These are phyloP conservation scores for Rhododendron griersonianum DNA, from an alignment of 148 eudicot species.

Conservation along the genomic window DNA sequence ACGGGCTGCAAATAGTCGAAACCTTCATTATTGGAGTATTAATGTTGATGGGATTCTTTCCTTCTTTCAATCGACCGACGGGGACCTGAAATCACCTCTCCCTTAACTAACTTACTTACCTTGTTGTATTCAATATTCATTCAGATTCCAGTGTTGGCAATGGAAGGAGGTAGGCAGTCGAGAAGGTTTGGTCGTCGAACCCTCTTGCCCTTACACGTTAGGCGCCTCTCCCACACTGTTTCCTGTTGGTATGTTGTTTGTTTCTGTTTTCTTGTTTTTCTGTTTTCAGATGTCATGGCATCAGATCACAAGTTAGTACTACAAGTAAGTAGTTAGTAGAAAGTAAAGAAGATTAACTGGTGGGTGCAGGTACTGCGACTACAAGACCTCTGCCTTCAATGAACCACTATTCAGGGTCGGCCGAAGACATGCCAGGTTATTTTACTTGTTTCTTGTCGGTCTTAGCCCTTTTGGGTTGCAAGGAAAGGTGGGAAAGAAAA, in stretches of 20 bases:
- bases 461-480: background rate
- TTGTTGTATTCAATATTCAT: background rate
- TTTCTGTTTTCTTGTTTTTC: background rate
- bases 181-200: slow-evolving; percentile 39
- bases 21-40: too few species aligned
- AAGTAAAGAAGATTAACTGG: background rate
- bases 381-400: slow-evolving; percentile 52
- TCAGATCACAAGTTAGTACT: background rate
- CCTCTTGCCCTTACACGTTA: slow-evolving; percentile 44
- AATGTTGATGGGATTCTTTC: background rate
- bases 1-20: too few species aligned
- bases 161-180: slow-evolving; percentile 28
- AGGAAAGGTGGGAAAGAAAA: background rate
- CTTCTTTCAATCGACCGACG: background rate
- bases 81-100: background rate
- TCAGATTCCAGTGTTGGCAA: background rate
- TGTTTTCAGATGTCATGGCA: background rate
- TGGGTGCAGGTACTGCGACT: slow-evolving; percentile 65
- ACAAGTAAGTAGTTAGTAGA: background rate
- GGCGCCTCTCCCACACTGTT: slow-evolving; percentile 41
- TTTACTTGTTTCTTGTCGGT: background rate
- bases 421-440: slow-evolving; percentile 56
- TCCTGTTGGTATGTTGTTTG: slow-evolving; percentile 53
- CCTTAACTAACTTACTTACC: background rate
- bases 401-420: slow-evolving; percentile 59